phyloP scores from a whole-genome alignment of 2,329 filamentous ascomycete species.

The Paecilomyces sp. region DNA sequence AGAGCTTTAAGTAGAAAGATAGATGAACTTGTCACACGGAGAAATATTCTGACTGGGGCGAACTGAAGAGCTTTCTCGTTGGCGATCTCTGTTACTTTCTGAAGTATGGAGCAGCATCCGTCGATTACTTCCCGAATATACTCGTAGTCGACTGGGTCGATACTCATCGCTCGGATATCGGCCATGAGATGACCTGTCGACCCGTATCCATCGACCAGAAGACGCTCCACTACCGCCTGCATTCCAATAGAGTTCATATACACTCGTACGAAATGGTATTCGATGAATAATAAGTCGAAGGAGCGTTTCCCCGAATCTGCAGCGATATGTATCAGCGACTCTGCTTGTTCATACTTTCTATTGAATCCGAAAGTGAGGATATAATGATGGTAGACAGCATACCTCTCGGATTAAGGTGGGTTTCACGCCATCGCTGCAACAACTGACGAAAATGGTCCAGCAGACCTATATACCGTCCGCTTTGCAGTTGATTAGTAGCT shows the following conservation, averaged over 20 bases:
- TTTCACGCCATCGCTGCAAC: constrained; percentile 30
- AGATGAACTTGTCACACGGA: constrained; percentile 48
- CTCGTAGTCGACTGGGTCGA: constrained; percentile 43
- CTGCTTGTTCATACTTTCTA: not conserved
- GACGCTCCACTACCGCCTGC: constrained; percentile 52
- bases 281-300: constrained; percentile 46
- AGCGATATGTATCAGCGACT: not conserved
- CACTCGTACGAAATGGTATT: constrained; percentile 43
- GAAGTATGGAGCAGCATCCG: constrained; percentile 45
- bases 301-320: constrained; percentile 25
- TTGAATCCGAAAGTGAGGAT: not conserved
- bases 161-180: constrained; percentile 26
- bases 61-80: constrained; percentile 42
- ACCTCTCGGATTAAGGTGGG: constrained; percentile 25
- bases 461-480: constrained; percentile 45
- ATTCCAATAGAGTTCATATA: constrained; percentile 44
- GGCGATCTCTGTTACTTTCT: constrained; percentile 43
- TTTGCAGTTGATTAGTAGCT: constrained; percentile 9
- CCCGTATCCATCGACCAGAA: constrained; percentile 26
- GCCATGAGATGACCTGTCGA: constrained; percentile 8
- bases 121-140: constrained; percentile 52
- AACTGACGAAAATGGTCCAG: constrained; percentile 35
- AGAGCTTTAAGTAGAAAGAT: constrained; percentile 49
- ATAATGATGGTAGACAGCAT: constrained; percentile 5
- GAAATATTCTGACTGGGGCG: constrained; percentile 47